Conservation (phyloP, 1,284 basidiomycete species). For the Naganishia liquefaciens region DNA sequence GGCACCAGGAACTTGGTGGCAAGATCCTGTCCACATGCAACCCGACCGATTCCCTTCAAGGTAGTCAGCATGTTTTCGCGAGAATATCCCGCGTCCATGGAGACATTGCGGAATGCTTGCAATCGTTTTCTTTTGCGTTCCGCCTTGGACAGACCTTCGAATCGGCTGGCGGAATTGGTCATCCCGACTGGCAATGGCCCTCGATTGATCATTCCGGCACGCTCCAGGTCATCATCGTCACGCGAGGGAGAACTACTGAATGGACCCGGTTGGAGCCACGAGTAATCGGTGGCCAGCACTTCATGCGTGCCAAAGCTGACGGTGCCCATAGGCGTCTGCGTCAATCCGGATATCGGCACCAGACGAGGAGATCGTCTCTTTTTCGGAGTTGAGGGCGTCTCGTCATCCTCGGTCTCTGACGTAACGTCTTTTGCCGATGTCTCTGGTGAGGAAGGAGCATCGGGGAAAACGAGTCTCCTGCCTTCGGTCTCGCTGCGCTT, state of each 20-base stretch:
- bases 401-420: constrained; percentile 19
- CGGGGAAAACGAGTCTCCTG: constrained; percentile 31
- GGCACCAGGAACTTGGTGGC: constrained; percentile 27
- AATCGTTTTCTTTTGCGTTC: constrained; percentile 29
- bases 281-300: constrained; percentile 23
- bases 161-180: constrained; percentile 22
- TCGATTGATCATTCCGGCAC: constrained; percentile 19
- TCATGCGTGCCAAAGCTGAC: constrained; percentile 11
- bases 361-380: constrained; percentile 21
- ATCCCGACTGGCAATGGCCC: constrained; percentile 14
- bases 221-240: constrained; percentile 6
- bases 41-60: constrained; percentile 23
- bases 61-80: constrained; percentile 69
- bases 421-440: constrained; percentile 14
- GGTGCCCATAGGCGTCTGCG: constrained; percentile 10
- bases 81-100: constrained; percentile 11
- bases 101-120: constrained; percentile 24
- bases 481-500: constrained; percentile 28
- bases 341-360: constrained; percentile 20
- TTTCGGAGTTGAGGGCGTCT: constrained; percentile 11
- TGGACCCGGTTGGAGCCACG: constrained; percentile 23
- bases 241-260: neutral
- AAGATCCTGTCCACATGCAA: constrained; percentile 21
- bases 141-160: constrained; percentile 25
- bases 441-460: constrained; percentile 17